A percentile compares a stretch with the other conserved stretches of the same genome.
Evolutionary conservation across 1,139 yeast genomes (phyloP).

Genomic region (Diutina mesorugosa): DNA sequence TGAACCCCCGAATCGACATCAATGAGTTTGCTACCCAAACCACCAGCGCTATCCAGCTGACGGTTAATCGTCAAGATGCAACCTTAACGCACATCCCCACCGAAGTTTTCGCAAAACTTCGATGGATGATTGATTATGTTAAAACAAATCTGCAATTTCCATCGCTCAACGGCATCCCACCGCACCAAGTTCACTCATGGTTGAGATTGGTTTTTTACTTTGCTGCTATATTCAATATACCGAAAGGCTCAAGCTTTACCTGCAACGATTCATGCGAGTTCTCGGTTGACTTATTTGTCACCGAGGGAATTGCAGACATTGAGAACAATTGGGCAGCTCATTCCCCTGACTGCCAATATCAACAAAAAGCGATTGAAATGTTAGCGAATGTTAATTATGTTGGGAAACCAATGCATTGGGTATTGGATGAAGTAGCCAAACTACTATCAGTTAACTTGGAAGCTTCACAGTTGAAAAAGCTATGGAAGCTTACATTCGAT

Average conservation of each 20-base stretch:
- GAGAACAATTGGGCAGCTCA: neutral
- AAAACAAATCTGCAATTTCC: neutral
- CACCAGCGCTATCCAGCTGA: neutral
- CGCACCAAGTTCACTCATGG: neutral
- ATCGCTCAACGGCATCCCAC: neutral
- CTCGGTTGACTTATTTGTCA: neutral
- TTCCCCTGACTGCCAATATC: neutral
- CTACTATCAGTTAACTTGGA: neutral
- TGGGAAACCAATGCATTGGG: neutral
- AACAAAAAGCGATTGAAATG: neutral
- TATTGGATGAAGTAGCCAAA: neutral
- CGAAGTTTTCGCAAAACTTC: neutral
- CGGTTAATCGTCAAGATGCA: neutral
- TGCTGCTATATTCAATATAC: neutral
- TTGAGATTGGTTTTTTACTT: neutral
- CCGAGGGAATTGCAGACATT: neutral
- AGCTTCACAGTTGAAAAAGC: neutral
- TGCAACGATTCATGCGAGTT: neutral
- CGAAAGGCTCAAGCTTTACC: neutral
- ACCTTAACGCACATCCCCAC: neutral
- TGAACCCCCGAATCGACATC: neutral
- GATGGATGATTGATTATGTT: neutral
- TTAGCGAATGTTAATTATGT: neutral
- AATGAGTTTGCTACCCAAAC: neutral
- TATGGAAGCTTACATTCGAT: neutral